Evolutionary conservation across 352 stramenopile genomes (phyloP), one percentile per base, ranked within the genome.

Genomic region (Phytopythium kandeliae): DNA sequence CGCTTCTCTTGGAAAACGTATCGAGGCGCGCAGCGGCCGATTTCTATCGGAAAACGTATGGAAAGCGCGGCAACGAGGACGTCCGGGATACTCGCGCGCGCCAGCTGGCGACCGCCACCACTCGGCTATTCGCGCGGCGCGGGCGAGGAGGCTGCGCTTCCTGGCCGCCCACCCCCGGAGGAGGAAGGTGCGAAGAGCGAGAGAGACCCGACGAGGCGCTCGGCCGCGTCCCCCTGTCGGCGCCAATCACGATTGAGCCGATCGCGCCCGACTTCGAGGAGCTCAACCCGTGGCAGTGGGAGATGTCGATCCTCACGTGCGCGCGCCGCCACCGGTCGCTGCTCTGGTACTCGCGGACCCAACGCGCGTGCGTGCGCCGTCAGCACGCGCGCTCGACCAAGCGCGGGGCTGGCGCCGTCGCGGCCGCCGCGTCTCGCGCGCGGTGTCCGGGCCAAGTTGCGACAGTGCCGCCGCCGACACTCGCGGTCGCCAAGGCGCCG

Each of bases 261-360:
- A 46, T 46, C 24, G 38, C 60, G 34, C 53, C 48, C 31, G 65
- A 66, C 43, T 65, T 71, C 31, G 63, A 70, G 47, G 54, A 72
- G 11, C 38, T 73, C 35, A 70, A 75, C 48, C 63, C 57, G 38
- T 71, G 58, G 55, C 66, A 74, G 41, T 76, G 65, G 66, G 71
- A 86, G 49, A 84, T 86, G 74, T 71, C 74, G 45, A 58, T 86
- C 37, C 68, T 86, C 38, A 73, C 58, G 45, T 84, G 63, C 51
- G 60, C 70, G 48, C 70, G 65, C 30, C 72, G 74, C 28, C 62
- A 86, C 55, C 74, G 74, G 44, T 67, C 70, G 36, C 61, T 80
- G 46, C 60, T 78, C 43, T 78, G 56, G 65, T 70, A 74, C 41
- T 57, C 58, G 28, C 65, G 65, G 44, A 55, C 64, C 30, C 67